phyloP scores from a whole-genome alignment of 495 filamentous ascomycete species.

The Massariosphaeria phaeospora region DNA sequence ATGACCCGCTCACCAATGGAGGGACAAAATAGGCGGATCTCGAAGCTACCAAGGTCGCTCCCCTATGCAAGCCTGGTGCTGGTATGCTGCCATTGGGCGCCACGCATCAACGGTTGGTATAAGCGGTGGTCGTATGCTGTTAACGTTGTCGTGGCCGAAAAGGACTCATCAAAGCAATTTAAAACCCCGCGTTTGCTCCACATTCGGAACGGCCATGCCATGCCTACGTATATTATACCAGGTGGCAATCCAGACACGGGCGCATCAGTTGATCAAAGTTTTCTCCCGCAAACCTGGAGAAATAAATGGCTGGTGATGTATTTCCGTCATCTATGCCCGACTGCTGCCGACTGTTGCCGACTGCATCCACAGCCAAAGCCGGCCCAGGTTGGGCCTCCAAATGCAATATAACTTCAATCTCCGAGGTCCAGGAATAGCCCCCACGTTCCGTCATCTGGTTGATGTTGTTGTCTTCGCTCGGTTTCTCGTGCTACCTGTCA shows the following conservation, averaged over 20 bases:
- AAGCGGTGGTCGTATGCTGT: slow-evolving; percentile 3
- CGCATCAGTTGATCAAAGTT: slow-evolving; percentile 23
- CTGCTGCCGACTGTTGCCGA: background rate
- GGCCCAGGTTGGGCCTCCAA: slow-evolving; percentile 20
- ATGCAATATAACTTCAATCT: slow-evolving; percentile 5
- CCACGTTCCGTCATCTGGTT: background rate
- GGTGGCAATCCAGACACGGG: slow-evolving; percentile 16
- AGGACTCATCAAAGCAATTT: slow-evolving; percentile 13
- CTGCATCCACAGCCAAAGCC: background rate
- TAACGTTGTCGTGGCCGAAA: slow-evolving; percentile 4
- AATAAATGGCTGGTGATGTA: slow-evolving; percentile 2
- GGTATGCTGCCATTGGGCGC: slow-evolving; percentile 7
- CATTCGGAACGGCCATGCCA: slow-evolving; percentile 1
- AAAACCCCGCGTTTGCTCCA: slow-evolving; percentile 23
- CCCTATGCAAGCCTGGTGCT: background rate
- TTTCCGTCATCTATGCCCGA: background rate
- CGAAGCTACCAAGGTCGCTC: slow-evolving; percentile 1
- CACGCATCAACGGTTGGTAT: slow-evolving; percentile 11
- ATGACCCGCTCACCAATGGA: slow-evolving; percentile 2
- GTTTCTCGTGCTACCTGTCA: background rate
- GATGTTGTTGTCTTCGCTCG: background rate
- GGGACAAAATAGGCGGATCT: slow-evolving; percentile 6
- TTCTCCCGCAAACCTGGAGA: slow-evolving; percentile 19
- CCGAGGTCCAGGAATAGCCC: slow-evolving; percentile 1
- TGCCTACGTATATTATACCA: slow-evolving; percentile 12